Evolutionary conservation across 2,329 filamentous ascomycete species (phyloP).

Genomic region (Fusarium beomiforme): DNA sequence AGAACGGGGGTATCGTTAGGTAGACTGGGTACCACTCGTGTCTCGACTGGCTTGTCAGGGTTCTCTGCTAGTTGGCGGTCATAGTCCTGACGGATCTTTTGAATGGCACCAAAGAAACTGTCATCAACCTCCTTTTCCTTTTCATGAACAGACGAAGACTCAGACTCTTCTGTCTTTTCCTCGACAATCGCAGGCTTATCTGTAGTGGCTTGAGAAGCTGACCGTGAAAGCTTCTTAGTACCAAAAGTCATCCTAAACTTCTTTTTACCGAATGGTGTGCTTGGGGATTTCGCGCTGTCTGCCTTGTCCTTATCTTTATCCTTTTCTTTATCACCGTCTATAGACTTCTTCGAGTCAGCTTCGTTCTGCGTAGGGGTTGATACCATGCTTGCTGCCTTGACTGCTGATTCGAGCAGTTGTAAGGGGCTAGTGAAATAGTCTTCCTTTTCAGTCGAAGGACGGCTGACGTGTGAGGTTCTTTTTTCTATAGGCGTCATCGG

Average conservation of each 20-base stretch:
- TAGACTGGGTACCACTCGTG: slow-evolving; percentile 73
- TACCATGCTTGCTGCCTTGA: slow-evolving; percentile 60
- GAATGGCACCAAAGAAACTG: slow-evolving; percentile 76
- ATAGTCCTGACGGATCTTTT: slow-evolving; percentile 78
- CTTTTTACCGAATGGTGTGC: slow-evolving; percentile 82
- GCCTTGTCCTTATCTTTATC: slow-evolving; percentile 58
- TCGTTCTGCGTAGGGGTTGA: slow-evolving; percentile 56
- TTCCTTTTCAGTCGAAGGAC: slow-evolving; percentile 70
- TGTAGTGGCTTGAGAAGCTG: slow-evolving; percentile 65
- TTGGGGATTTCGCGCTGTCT: slow-evolving; percentile 65
- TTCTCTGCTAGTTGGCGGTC: slow-evolving; percentile 70
- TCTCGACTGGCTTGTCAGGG: slow-evolving; percentile 66
- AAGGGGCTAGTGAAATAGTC: slow-evolving; percentile 82
- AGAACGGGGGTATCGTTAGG: slow-evolving; percentile 80
- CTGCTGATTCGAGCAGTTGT: slow-evolving; percentile 57
- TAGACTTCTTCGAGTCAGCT: slow-evolving; percentile 60
- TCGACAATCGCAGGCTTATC: slow-evolving; percentile 79
- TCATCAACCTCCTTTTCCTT: slow-evolving; percentile 80
- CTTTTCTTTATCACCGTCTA: slow-evolving; percentile 58
- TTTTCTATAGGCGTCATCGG: slow-evolving; percentile 63
- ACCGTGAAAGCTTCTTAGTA: slow-evolving; percentile 84
- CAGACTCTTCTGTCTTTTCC: slow-evolving; percentile 78
- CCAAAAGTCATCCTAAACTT: slow-evolving; percentile 87
- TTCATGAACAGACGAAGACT: slow-evolving; percentile 71
- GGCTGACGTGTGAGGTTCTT: slow-evolving; percentile 64